Evolutionary conservation across 2,329 filamentous ascomycete genomes (phyloP).

Genomic region (Trichoderma arundinaceum): DNA sequence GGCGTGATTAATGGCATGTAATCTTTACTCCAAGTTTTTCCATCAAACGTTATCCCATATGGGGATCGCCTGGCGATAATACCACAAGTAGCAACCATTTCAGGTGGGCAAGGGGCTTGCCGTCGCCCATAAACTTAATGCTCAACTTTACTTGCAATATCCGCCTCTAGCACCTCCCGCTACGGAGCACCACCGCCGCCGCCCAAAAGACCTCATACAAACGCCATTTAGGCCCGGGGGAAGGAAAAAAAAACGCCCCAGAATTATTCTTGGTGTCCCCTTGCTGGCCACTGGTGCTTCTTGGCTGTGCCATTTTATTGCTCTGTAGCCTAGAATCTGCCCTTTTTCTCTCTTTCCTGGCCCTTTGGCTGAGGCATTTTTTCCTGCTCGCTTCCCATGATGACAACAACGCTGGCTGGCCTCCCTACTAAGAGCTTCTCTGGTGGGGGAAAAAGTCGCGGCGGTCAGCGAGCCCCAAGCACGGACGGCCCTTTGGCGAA

Average conservation of each 20-base stretch:
- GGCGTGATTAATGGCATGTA: no score
- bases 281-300: conserved; percentile 4
- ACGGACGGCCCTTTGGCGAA: conserved; percentile 14
- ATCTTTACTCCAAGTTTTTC: not conserved
- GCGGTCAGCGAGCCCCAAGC: conserved; percentile 21
- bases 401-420: conserved; percentile 18
- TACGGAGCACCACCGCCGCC: conserved; percentile 17
- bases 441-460: conserved; percentile 6
- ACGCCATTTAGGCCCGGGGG: conserved; percentile 1
- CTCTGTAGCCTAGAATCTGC: conserved; percentile 14
- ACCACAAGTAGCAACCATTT: not conserved
- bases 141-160: conserved; percentile 30
- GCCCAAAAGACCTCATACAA: conserved; percentile 21
- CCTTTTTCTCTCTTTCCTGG: not conserved
- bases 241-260: conserved; percentile 7
- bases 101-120: not conserved
- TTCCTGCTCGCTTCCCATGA: conserved; percentile 15
- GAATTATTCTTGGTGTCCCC: not conserved
- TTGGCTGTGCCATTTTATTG: conserved; percentile 7
- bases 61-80: no score
- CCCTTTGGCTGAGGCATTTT: conserved; percentile 24
- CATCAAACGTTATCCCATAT: no score
- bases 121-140: conserved; percentile 20
- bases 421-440: conserved; percentile 6
- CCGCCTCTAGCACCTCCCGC: conserved; percentile 25